Conservation (phyloP, 176 grass and related monocot genomes). For the Carex myosuroides region DNA sequence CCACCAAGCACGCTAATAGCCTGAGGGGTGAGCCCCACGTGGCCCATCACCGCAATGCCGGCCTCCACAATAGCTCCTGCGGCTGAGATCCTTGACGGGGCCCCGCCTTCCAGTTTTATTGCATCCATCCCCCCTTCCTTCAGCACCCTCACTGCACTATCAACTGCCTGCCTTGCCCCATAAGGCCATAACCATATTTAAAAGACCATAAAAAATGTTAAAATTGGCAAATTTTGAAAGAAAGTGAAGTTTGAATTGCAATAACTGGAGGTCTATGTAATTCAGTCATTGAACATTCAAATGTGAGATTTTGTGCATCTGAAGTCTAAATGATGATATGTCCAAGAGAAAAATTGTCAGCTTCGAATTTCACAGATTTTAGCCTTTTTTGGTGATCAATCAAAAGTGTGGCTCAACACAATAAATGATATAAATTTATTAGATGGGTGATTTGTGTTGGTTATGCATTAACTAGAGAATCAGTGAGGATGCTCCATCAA, state of each 20-base stretch:
- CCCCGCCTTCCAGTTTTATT: slow-evolving; percentile 84
- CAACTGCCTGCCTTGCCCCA: slow-evolving; percentile 43
- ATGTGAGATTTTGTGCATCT: not conserved
- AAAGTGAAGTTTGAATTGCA: not conserved
- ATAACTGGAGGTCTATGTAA: not conserved
- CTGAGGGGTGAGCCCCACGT: slow-evolving; percentile 81
- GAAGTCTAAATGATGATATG: not conserved
- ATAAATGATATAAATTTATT: not conserved
- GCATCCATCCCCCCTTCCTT: slow-evolving; percentile 94
- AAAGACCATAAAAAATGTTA: not conserved
- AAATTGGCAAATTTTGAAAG: not conserved
- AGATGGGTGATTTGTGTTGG: not conserved
- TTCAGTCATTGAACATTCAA: not conserved
- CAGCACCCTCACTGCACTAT: slow-evolving; percentile 64
- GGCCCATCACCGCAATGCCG: slow-evolving; percentile 87
- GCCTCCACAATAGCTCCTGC: slow-evolving; percentile 85
- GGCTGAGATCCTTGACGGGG: slow-evolving; percentile 69
- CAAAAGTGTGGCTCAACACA: not conserved
- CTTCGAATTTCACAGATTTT: not conserved
- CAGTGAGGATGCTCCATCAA: not conserved
- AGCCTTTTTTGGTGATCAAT: not conserved
- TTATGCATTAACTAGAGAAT: not conserved
- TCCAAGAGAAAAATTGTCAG: not conserved
- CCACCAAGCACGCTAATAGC: slow-evolving; percentile 91
- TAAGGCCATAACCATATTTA: not conserved